phyloP scores from a whole-genome alignment of 2,329 filamentous ascomycete species.

The Myrmaecium sp. region DNA sequence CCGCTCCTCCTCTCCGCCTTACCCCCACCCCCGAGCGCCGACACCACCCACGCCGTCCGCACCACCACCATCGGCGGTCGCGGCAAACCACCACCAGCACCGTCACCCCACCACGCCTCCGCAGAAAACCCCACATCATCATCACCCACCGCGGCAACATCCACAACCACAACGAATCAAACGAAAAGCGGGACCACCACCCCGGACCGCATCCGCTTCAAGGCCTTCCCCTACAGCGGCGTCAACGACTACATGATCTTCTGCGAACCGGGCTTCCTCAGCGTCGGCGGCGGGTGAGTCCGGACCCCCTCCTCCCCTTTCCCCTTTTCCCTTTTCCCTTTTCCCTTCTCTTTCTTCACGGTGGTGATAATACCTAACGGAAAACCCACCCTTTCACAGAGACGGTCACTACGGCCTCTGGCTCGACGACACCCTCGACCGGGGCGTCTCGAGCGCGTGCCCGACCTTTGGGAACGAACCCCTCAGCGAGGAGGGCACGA shows the following conservation, averaged over 20 bases:
- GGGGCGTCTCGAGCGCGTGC: slow-evolving; percentile 67
- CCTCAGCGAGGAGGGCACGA: slow-evolving; percentile 78
- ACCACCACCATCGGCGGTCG: slow-evolving; percentile 40
- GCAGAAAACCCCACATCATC: slow-evolving; percentile 9
- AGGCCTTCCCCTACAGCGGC: slow-evolving; percentile 90
- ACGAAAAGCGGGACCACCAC: slow-evolving; percentile 34
- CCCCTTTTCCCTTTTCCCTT: slow-evolving; percentile 1
- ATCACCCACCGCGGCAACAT: too few relatives aligned
- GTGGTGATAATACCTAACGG: slow-evolving; percentile 8
- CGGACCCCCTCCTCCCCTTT: slow-evolving; percentile 1
- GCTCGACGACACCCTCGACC: slow-evolving; percentile 73
- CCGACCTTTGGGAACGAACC: slow-evolving; percentile 92
- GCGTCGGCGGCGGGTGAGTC: slow-evolving; percentile 59
- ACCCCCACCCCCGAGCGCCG: slow-evolving; percentile 52
- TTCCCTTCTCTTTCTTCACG: slow-evolving; percentile 1
- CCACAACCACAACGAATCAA: slow-evolving; percentile 7
- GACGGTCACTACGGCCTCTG: slow-evolving; percentile 88
- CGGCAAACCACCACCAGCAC: too few relatives aligned
- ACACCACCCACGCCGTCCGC: slow-evolving; percentile 44
- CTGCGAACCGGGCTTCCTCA: slow-evolving; percentile 72
- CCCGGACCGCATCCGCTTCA: slow-evolving; percentile 74
- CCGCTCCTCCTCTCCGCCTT: slow-evolving; percentile 34
- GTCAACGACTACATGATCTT: slow-evolving; percentile 95
- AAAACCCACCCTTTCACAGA: slow-evolving; percentile 10
- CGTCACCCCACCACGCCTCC: slow-evolving; percentile 12